Evolutionary conservation across 805 yeast species (phyloP).

Genomic region (Hanseniaspora hatyaiensis): DNA sequence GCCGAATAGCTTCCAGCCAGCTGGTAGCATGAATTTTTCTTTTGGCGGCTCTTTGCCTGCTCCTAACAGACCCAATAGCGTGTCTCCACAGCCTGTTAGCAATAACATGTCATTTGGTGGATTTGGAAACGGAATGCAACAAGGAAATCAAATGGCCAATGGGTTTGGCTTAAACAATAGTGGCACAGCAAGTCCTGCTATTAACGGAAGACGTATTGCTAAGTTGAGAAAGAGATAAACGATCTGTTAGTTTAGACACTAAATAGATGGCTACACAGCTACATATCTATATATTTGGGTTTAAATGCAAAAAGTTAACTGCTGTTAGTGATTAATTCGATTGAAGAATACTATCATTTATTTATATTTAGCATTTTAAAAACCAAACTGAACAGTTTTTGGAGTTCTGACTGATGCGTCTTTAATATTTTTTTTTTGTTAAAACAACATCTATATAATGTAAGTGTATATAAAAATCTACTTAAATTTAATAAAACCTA

Average conservation of each 20-base stretch:
- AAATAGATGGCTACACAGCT: no score
- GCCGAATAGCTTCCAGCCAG: conserved; percentile 16
- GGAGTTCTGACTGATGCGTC: conserved; percentile 1
- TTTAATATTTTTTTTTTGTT: conserved; percentile 4
- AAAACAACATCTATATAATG: conserved; percentile 14
- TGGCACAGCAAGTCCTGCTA: conserved; percentile 17
- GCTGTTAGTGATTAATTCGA: no score
- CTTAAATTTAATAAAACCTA: not conserved
- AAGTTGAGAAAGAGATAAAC: conserved; percentile 14
- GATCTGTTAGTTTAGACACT: no score
- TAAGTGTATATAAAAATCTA: conserved; percentile 8
- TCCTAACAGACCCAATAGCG: no score
- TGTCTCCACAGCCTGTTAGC: not conserved
- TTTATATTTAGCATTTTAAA: no score
- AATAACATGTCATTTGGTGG: conserved; percentile 16
- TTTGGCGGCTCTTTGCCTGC: conserved; percentile 25
- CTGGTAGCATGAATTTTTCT: conserved; percentile 13
- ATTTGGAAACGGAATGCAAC: conserved; percentile 5
- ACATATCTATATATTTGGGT: no score
- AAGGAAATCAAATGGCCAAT: no score
- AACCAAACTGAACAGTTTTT: no score
- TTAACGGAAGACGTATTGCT: conserved; percentile 16
- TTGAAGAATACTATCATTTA: no score
- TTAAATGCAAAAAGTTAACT: no score
- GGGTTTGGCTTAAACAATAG: no score